These are phyloP conservation scores for Ogataea methanolica DNA, from an alignment of 805 yeast species.

Conservation along the genomic window DNA sequence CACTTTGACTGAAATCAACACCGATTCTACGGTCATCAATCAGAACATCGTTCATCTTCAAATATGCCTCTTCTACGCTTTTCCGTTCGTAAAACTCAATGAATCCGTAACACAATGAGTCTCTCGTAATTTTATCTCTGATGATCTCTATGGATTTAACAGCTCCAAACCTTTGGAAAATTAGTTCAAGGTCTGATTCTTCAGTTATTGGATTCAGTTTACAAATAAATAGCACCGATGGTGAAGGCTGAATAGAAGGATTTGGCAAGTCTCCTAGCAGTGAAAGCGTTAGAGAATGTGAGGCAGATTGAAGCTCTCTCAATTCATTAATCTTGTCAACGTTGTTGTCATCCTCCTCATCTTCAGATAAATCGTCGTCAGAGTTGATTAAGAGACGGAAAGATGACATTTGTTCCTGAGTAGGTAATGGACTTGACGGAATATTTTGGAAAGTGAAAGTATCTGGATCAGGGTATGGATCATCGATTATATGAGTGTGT, in stretches of 20 bases:
- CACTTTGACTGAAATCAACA: constrained; percentile 66
- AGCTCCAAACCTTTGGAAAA: constrained; percentile 60
- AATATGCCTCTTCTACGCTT: constrained; percentile 59
- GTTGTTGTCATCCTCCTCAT: constrained; percentile 19
- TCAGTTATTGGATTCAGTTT: constrained; percentile 58
- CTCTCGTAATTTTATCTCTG: constrained; percentile 41
- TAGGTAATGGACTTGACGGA: constrained; percentile 33
- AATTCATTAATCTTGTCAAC: not conserved
- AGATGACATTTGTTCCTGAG: constrained; percentile 26
- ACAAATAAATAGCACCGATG: constrained; percentile 57
- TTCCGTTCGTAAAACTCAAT: constrained; percentile 46
- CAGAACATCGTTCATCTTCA: constrained; percentile 55
- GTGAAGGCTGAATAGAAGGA: constrained; percentile 56
- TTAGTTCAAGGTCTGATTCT: constrained; percentile 49
- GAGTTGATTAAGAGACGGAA: constrained; percentile 27
- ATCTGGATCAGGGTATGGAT: constrained; percentile 43
- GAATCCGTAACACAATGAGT: constrained; percentile 58
- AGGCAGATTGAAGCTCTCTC: constrained; percentile 32
- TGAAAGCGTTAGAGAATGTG: constrained; percentile 59
- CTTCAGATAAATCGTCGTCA: constrained; percentile 16
- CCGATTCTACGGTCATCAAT: constrained; percentile 62
- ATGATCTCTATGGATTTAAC: constrained; percentile 50
- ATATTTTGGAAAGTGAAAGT: constrained; percentile 12
- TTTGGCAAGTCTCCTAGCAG: constrained; percentile 59
- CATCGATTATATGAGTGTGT: constrained; percentile 45